Percentiles rank a stretch among this genome's conserved stretches.
Evolutionary conservation across 1,139 yeast species (phyloP).

Genomic region (Yamadazyma triangularis): DNA sequence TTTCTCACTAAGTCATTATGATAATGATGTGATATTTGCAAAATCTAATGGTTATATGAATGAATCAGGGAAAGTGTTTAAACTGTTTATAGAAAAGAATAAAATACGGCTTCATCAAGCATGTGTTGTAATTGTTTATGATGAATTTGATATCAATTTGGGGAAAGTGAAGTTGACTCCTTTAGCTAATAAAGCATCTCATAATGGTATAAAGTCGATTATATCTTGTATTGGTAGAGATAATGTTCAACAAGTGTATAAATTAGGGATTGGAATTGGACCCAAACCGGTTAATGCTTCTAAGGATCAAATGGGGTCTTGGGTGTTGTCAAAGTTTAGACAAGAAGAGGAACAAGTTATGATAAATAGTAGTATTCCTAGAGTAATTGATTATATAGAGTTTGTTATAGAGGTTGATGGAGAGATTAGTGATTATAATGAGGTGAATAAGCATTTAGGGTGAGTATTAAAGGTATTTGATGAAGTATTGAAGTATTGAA

Average conservation of each 20-base stretch:
- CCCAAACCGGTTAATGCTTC: conserved; percentile 38
- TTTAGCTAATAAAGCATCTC: conserved; percentile 35
- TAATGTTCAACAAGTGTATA: conserved; percentile 12
- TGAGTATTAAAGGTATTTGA: too few species aligned
- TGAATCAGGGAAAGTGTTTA: conserved; percentile 31
- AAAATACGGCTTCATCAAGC: conserved; percentile 13
- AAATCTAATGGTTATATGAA: conserved; percentile 40
- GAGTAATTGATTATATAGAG: conserved; percentile 15
- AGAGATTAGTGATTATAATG: conserved; percentile 17
- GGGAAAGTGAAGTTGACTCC: conserved; percentile 25
- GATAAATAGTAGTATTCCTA: conserved; percentile 13
- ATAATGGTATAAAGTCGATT: conserved; percentile 34
- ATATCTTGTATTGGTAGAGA: conserved; percentile 1
- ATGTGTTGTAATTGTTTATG: conserved; percentile 27
- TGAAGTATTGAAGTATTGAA: too few species aligned
- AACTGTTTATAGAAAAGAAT: conserved; percentile 18
- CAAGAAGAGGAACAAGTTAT: conserved; percentile 15
- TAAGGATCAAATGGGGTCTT: conserved; percentile 31
- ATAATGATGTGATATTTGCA: conserved; percentile 21
- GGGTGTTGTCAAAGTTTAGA: conserved; percentile 35
- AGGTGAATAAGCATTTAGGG: conserved; percentile 18
- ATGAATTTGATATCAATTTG: conserved; percentile 35
- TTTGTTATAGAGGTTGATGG: conserved; percentile 15
- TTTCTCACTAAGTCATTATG: conserved; percentile 20
- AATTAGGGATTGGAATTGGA: conserved; percentile 42